Percentiles rank a stretch among this genome's conserved stretches.
These are phyloP conservation scores for Moesziomyces antarcticus DNA, from an alignment of 1,284 basidiomycete genomes.

Conservation along the genomic window DNA sequence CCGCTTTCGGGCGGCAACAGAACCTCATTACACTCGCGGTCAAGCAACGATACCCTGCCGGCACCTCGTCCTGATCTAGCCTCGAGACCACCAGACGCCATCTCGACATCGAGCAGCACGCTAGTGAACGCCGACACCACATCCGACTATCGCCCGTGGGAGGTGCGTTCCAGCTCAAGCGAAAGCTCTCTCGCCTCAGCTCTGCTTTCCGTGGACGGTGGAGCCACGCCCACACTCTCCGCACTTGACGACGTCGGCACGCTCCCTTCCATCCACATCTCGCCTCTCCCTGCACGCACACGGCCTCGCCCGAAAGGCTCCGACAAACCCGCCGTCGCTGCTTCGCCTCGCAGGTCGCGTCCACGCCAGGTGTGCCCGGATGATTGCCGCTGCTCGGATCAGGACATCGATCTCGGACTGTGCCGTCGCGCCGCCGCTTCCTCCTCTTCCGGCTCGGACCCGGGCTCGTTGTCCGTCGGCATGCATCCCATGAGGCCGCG, in stretches of 20 bases:
- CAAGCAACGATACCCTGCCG: neutral
- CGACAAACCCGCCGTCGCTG: neutral
- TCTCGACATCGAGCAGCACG: slow-evolving; percentile 49
- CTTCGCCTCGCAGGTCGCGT: slow-evolving; percentile 1
- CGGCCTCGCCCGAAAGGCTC: neutral
- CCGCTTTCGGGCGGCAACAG: neutral
- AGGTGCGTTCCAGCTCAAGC: slow-evolving; percentile 29
- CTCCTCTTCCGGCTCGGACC: slow-evolving; percentile 34
- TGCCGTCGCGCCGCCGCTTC: slow-evolving; percentile 34
- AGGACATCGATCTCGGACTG: slow-evolving; percentile 37
- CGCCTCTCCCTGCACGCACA: slow-evolving; percentile 15
- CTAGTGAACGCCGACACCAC: slow-evolving; percentile 44
- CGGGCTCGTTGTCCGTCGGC: slow-evolving; percentile 25
- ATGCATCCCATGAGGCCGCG: slow-evolving; percentile 19
- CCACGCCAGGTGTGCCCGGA: slow-evolving; percentile 27
- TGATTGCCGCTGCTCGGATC: slow-evolving; percentile 50
- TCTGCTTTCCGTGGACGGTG: slow-evolving; percentile 1
- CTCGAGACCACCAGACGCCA: slow-evolving; percentile 30
- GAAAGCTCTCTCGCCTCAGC: slow-evolving; percentile 24
- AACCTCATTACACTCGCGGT: neutral
- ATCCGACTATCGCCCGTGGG: slow-evolving; percentile 37
- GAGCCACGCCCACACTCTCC: slow-evolving; percentile 15
- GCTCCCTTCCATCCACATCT: slow-evolving; percentile 31
- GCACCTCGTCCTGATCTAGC: too few relatives aligned
- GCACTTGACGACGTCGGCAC: slow-evolving; percentile 30